phyloP scores from a whole-genome alignment of 2,329 filamentous ascomycete species.

The Trichoderma gracile region DNA sequence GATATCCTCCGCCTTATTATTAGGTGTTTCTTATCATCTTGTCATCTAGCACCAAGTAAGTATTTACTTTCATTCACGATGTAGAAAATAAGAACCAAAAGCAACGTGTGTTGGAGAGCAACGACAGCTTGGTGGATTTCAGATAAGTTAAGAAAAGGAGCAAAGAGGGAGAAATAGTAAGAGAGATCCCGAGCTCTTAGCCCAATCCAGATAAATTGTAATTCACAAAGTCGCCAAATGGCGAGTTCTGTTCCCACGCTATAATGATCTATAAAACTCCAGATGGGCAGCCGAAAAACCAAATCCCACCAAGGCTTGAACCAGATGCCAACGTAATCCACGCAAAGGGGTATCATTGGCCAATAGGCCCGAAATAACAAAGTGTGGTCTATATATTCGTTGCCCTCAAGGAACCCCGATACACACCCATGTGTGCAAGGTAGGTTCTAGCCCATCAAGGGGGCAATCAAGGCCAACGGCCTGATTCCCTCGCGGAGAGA shows the following conservation, averaged over 20 bases:
- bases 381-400: background rate
- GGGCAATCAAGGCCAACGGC: background rate
- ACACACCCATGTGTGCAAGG: background rate
- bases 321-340: constrained; percentile 6
- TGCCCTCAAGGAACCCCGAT: background rate
- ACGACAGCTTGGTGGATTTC: background rate
- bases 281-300: constrained; percentile 4
- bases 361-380: constrained; percentile 1
- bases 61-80: background rate
- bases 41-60: too few species aligned
- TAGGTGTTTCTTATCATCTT: background rate
- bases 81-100: too few species aligned
- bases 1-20: background rate
- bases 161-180: background rate
- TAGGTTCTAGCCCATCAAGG: constrained; percentile 5
- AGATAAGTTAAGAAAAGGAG: background rate
- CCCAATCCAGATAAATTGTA: constrained; percentile 2
- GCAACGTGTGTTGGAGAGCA: too few species aligned
- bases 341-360: constrained; percentile 19
- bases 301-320: background rate
- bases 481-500: background rate
- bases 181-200: constrained; percentile 3
- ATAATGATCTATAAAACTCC: background rate
- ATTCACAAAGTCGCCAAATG: constrained; percentile 2
- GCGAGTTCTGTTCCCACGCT: constrained; percentile 9